These are phyloP conservation scores for Penstemon davidsonii DNA, from an alignment of 257 asterid species.

Conservation along the genomic window DNA sequence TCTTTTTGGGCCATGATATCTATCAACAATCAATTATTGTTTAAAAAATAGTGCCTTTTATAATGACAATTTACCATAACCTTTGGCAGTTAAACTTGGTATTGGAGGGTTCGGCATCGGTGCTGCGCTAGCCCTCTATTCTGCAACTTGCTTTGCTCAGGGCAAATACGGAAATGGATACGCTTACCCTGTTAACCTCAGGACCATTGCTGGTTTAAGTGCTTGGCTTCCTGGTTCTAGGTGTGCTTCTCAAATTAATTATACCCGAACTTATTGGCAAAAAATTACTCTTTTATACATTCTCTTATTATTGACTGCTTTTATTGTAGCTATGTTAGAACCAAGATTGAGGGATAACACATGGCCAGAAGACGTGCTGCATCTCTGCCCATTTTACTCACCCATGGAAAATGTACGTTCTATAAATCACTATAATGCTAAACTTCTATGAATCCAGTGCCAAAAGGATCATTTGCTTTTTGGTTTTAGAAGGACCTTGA, in stretches of 20 bases:
- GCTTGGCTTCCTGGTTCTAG: constrained; percentile 98
- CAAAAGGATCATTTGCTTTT: neutral
- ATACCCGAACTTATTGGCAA: neutral
- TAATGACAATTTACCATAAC: neutral
- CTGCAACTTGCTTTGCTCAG: constrained; percentile 85
- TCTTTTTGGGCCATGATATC: neutral
- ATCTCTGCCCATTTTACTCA: constrained; percentile 80
- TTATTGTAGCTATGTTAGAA: constrained; percentile 61
- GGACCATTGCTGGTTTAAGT: constrained; percentile 81
- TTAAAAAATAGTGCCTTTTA: constrained; percentile 1
- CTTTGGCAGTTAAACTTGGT: constrained; percentile 77
- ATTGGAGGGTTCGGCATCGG: constrained; percentile 99
- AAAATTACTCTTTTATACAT: neutral
- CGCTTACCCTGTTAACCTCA: constrained; percentile 71
- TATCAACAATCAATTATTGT: neutral
- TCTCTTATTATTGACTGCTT: constrained; percentile 11
- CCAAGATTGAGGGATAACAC: constrained; percentile 78
- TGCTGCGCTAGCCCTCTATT: constrained; percentile 85
- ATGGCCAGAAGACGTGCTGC: constrained; percentile 90
- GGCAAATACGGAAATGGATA: constrained; percentile 82
- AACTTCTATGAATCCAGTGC: neutral
- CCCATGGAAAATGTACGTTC: constrained; percentile 83
- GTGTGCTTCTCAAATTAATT: constrained; percentile 35
- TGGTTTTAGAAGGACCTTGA: neutral
- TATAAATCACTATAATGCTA: neutral